These are phyloP conservation scores for Moricandia arvensis DNA, from an alignment of 345 rosid genomes.

Conservation along the genomic window DNA sequence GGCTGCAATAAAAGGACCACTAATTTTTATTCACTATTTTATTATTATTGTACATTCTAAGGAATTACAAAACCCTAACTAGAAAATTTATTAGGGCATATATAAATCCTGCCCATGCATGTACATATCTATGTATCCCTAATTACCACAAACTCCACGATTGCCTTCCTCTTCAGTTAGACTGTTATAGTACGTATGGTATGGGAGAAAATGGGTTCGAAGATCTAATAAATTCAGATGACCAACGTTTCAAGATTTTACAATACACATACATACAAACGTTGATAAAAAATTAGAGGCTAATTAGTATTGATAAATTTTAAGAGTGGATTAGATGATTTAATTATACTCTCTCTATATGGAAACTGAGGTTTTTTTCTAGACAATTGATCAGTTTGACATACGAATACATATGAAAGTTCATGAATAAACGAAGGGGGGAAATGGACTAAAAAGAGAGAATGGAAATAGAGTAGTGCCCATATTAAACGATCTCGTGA, in stretches of 20 bases:
- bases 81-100: constrained; percentile 13
- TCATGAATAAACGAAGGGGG: constrained; percentile 2
- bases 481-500: constrained; percentile 39
- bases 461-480: constrained; percentile 29
- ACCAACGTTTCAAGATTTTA: not conserved
- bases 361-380: not conserved
- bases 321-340: not conserved
- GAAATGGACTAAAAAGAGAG: not conserved
- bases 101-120: constrained; percentile 2
- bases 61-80: constrained; percentile 31
- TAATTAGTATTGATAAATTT: not conserved
- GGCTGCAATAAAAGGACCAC: constrained; percentile 33
- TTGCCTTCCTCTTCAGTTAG: constrained; percentile 14
- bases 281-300: not conserved
- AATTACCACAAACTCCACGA: constrained; percentile 1
- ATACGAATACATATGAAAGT: not conserved
- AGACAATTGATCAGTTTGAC: constrained; percentile 4
- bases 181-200: constrained; percentile 9
- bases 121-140: not conserved
- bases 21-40: constrained; percentile 17
- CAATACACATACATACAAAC: constrained; percentile 12
- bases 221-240: not conserved
- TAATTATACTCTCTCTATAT: not conserved
- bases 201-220: not conserved
- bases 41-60: constrained; percentile 24